phyloP scores from a whole-genome alignment of 148 eudicot species.

The Beta vulgaris region DNA sequence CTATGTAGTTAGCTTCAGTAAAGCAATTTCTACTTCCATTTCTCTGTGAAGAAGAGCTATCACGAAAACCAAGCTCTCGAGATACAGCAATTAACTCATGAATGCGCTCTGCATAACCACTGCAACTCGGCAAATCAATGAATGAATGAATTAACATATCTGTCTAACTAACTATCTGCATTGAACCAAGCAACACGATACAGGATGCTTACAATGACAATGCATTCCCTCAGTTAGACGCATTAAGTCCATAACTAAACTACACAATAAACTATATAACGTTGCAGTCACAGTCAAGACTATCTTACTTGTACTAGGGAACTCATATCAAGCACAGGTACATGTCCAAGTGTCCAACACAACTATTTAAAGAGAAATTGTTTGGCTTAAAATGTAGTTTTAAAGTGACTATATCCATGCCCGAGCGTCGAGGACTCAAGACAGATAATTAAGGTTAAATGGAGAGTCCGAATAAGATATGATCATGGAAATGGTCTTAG shows the following conservation, averaged over 20 bases:
- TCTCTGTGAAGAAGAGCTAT: conserved; percentile 52
- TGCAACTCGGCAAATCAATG: conserved; percentile 36
- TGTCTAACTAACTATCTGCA: no score
- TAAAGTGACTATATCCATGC: no score
- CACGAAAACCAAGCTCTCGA: conserved; percentile 66
- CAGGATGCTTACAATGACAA: neutral
- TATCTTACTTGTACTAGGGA: no score
- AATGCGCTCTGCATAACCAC: conserved; percentile 98
- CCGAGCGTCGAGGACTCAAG: no score
- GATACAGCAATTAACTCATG: conserved; percentile 87
- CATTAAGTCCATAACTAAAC: neutral
- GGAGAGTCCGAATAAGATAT: no score
- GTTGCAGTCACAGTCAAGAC: neutral
- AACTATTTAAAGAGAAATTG: no score
- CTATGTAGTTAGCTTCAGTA: conserved; percentile 88
- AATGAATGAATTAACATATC: neutral
- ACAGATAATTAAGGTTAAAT: no score
- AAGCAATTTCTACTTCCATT: conserved; percentile 77
- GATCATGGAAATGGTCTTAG: neutral
- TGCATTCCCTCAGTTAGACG: neutral
- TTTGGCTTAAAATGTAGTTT: no score
- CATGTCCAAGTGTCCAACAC: no score
- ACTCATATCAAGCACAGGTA: no score
- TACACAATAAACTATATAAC: neutral
- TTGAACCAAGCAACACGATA: neutral